phyloP scores from a whole-genome alignment of 176 grass and related monocot genomes.

The Pontederia crassipes region DNA sequence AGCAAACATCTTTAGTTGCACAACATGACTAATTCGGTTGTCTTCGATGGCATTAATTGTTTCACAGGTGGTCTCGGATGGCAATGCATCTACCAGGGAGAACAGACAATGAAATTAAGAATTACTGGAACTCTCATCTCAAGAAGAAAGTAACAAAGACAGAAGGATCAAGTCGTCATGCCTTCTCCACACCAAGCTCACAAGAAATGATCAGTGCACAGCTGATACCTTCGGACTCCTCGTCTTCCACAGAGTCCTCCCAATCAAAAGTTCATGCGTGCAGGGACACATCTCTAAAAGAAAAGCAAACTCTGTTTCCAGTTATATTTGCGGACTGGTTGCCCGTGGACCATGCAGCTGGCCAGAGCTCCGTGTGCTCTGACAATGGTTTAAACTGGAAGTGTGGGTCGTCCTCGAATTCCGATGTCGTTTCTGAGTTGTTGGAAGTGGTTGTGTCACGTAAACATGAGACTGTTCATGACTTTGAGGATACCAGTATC shows the following conservation, averaged over 20 bases:
- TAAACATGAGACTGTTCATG: constrained; percentile 13
- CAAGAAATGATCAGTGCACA: constrained; percentile 19
- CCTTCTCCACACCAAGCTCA: constrained; percentile 24
- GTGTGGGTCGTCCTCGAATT: neutral
- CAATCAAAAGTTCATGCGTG: neutral
- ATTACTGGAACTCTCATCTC: constrained; percentile 86
- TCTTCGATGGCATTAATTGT: constrained; percentile 8
- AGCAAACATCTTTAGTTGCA: neutral
- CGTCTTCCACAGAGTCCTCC: neutral
- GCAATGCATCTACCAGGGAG: constrained; percentile 74
- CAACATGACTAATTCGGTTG: neutral
- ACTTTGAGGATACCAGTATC: constrained; percentile 15
- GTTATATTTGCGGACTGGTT: constrained; percentile 61
- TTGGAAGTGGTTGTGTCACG: neutral
- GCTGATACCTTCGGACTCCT: constrained; percentile 25
- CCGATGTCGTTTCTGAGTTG: neutral
- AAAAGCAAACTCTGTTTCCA: neutral
- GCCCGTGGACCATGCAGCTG: neutral
- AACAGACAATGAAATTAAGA: constrained; percentile 92
- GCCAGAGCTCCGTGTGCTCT: neutral
- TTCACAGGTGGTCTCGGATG: constrained; percentile 74
- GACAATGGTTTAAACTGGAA: neutral
- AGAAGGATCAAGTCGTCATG: constrained; percentile 32
- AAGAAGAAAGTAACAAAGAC: constrained; percentile 58
- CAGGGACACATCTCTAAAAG: neutral